Percentiles rank a stretch among this genome's conserved stretches.
Conservation (phyloP, 176 grass and related monocot species). For the Eremochloa ophiuroides region DNA sequence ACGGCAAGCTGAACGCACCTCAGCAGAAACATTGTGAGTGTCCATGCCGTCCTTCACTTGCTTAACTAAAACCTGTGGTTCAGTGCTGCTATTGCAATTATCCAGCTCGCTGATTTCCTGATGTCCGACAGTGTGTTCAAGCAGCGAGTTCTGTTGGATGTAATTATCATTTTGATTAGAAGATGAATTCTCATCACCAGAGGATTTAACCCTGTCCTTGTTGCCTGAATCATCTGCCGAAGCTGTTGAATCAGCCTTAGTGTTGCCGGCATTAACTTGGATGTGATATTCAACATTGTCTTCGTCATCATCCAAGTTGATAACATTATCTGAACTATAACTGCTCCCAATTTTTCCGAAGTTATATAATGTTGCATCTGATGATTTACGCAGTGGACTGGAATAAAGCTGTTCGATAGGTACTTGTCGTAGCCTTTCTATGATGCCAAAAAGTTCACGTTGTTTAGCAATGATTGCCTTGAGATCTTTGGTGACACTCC, state of each 20-base stretch:
- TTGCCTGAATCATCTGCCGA: conserved; percentile 32
- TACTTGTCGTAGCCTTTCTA: conserved; percentile 24
- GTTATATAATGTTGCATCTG: background rate
- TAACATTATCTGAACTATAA: conserved; percentile 2
- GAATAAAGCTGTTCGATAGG: conserved; percentile 6
- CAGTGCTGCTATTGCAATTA: conserved; percentile 1
- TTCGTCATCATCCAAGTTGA: conserved; percentile 16
- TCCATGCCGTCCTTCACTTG: background rate
- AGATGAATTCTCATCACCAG: conserved; percentile 24
- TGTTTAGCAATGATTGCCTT: conserved; percentile 26
- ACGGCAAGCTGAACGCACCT: conserved; percentile 22
- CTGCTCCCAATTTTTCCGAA: background rate
- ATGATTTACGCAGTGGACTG: conserved; percentile 12
- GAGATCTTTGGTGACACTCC: conserved; percentile 26
- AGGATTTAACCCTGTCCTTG: conserved; percentile 17
- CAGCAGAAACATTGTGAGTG: background rate
- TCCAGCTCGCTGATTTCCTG: conserved; percentile 5
- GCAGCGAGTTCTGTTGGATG: background rate
- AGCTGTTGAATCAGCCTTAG: conserved; percentile 3
- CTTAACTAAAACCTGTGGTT: conserved; percentile 22
- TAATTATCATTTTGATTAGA: background rate
- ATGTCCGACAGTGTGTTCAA: background rate
- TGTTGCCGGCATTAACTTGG: conserved; percentile 3
- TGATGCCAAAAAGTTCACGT: conserved; percentile 10
- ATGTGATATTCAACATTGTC: background rate